phyloP scores from a whole-genome alignment of 2,329 filamentous ascomycete species.

The Zymoseptoria ardabiliae region DNA sequence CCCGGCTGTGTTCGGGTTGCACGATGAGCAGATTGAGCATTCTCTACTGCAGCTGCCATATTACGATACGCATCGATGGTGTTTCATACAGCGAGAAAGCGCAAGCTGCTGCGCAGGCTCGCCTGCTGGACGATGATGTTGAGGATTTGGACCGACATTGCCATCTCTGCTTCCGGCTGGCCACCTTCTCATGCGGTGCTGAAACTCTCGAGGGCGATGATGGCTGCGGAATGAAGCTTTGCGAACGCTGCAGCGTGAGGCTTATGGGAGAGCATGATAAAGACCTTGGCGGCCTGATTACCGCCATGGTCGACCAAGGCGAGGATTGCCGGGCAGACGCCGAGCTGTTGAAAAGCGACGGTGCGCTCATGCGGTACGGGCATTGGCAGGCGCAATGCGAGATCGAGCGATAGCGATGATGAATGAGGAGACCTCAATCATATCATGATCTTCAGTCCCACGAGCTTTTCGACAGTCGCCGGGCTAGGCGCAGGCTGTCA shows the following conservation, averaged over 20 bases:
- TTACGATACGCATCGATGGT: too few relatives aligned
- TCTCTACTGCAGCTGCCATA: constrained; percentile 28
- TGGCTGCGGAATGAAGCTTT: constrained; percentile 30
- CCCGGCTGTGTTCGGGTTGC: constrained; percentile 35
- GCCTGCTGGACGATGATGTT: constrained; percentile 10
- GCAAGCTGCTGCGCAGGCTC: constrained; percentile 23
- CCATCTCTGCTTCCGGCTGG: constrained; percentile 35
- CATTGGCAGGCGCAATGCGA: constrained; percentile 1
- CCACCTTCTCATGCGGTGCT: constrained; percentile 30
- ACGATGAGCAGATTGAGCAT: constrained; percentile 30
- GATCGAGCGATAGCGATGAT: neutral
- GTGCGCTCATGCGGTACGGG: constrained; percentile 22
- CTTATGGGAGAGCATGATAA: constrained; percentile 19
- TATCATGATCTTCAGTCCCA: too few relatives aligned
- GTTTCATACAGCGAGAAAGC: neutral
- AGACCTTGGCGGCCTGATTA: constrained; percentile 20
- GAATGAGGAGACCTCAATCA: too few relatives aligned
- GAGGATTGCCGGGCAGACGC: constrained; percentile 30
- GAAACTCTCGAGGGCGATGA: neutral
- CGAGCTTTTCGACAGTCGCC: too few relatives aligned
- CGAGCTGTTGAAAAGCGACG: constrained; percentile 28
- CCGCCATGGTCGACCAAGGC: constrained; percentile 7
- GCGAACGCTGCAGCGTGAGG: constrained; percentile 22
- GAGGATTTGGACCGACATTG: constrained; percentile 31
- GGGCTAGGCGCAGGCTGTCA: too few relatives aligned